Evolutionary conservation across 805 yeast species (phyloP).

Genomic region (Kodamaea sagamina): DNA sequence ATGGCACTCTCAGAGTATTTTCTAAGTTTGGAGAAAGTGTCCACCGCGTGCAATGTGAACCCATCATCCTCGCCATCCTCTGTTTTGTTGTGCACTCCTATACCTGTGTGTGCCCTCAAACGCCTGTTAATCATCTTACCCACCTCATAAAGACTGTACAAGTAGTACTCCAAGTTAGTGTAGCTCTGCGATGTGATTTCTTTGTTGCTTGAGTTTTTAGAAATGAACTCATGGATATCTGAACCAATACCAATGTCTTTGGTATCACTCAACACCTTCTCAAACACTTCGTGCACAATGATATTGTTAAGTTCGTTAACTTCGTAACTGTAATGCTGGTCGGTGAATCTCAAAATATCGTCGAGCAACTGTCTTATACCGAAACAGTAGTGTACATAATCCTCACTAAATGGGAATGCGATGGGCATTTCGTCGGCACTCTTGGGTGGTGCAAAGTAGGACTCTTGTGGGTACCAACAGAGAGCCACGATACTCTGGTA

Average conservation of each 20-base stretch:
- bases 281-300: slow-evolving; percentile 62
- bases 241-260: slow-evolving; percentile 58
- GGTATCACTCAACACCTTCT: slow-evolving; percentile 58
- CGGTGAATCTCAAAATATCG: slow-evolving; percentile 63
- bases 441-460: slow-evolving; percentile 42
- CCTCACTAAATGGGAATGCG: slow-evolving; percentile 76
- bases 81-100: slow-evolving; percentile 43
- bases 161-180: slow-evolving; percentile 84
- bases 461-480: slow-evolving; percentile 67
- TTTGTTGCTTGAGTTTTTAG: slow-evolving; percentile 71
- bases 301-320: slow-evolving; percentile 59
- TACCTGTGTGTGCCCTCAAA: slow-evolving; percentile 39
- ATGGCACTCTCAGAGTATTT: slow-evolving; percentile 76
- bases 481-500: slow-evolving; percentile 64
- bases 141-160: slow-evolving; percentile 71
- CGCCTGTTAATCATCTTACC: slow-evolving; percentile 46
- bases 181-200: slow-evolving; percentile 89
- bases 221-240: slow-evolving; percentile 55
- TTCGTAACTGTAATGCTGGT: slow-evolving; percentile 63
- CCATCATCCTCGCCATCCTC: slow-evolving; percentile 30
- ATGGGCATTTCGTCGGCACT: slow-evolving; percentile 59
- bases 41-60: slow-evolving; percentile 50
- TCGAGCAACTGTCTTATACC: slow-evolving; percentile 66
- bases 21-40: slow-evolving; percentile 57
- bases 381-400: slow-evolving; percentile 84